These are phyloP conservation scores for Hericium coralloides DNA, from an alignment of 768 basidiomycete genomes.

Conservation along the genomic window DNA sequence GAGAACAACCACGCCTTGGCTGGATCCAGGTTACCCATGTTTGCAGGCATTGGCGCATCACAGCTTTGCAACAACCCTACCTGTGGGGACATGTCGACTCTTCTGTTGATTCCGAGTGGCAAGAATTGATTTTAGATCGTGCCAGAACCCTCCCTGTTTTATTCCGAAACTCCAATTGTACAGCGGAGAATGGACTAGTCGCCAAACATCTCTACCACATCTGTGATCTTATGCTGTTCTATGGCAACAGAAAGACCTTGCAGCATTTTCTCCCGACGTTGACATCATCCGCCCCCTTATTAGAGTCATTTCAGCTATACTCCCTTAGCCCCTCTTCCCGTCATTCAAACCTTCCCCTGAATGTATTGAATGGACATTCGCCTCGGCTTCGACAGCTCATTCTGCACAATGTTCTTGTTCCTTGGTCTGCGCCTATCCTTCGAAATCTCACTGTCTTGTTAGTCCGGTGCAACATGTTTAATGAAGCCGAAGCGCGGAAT, in stretches of 20 bases:
- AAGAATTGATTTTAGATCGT: conserved; percentile 2
- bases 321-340: neutral
- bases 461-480: neutral
- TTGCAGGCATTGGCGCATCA: conserved; percentile 8
- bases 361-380: neutral
- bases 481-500: neutral
- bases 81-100: conserved; percentile 2
- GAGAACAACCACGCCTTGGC: neutral
- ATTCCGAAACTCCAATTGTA: no score
- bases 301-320: neutral
- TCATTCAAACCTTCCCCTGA: neutral
- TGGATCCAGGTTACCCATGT: conserved; percentile 9
- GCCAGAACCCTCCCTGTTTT: neutral
- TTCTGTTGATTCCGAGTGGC: neutral
- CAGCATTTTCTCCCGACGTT: neutral
- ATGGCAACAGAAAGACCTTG: neutral
- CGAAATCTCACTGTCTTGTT: neutral
- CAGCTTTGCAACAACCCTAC: conserved; percentile 4
- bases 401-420: neutral
- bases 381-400: neutral
- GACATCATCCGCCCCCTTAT: neutral
- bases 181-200: neutral
- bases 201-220: neutral
- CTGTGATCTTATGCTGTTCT: neutral
- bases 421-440: neutral